Base-by-base conservation (phyloP, 164 flowering plant species). In the Pachysandra terminalis region DNA sequence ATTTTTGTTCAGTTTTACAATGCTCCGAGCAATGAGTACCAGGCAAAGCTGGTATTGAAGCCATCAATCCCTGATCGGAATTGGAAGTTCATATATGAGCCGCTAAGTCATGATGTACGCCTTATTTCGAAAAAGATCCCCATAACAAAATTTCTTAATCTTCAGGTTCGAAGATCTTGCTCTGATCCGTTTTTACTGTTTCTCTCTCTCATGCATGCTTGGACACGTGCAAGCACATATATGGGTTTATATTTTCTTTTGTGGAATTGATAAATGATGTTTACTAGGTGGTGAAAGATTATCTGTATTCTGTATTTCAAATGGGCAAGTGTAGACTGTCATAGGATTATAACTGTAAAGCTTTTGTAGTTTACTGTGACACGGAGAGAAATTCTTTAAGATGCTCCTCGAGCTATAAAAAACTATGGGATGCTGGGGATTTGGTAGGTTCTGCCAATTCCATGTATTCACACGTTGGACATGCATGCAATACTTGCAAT, bases 101-200 rank as follows among this genome's bases (percentile, higher is more conserved):
- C 98, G 40, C 24, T 85, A 51, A 84, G 71, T 71, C 89, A 85
- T 21, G 96, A 89, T 73, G 81, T 93, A 12, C 86, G 85, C 19
- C 40, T 93, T 73, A 77, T 89, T 56, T 90, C 98, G 1, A 91
- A 93, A 78, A 93, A 93, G 83, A 89, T 93, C 41, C 90, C 97
- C 0, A 51, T 91, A 16, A 84, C 94, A 24, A 86, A 80, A 59
- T 93, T 77, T 73, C 86, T 91, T 3, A 89, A 87, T 77, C 90
- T 93, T 66, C 98, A 90, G 95, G 98, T 90, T 26, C 66, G 69
- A n/a, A 48, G 32, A 22, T 71, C 55, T 61, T 56, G 10, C 27
- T 41, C 28, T 57, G 9, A 25, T 61, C 17, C 52, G 4, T 3
- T 35, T 45, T 3, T 32, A 12, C 15, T 45, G 14, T 45, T 1